phyloP scores from a whole-genome alignment of 352 stramenopile genomes.

The Phytophthora cryptogea region DNA sequence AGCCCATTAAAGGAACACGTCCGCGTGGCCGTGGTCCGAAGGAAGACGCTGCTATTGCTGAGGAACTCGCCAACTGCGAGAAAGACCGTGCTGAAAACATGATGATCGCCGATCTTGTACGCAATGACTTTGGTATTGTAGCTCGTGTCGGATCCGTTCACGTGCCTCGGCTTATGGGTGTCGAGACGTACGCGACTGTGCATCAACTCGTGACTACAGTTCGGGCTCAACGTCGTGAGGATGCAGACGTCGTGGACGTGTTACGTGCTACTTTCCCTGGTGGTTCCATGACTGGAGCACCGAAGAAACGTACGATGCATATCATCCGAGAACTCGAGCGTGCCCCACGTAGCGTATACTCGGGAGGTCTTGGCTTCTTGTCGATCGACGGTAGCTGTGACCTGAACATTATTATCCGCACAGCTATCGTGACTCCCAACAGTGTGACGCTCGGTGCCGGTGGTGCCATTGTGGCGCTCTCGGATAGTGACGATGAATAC shows the following conservation, averaged over 20 bases:
- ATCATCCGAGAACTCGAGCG: constrained; percentile 94
- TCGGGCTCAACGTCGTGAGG: constrained; percentile 60
- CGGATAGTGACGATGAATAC: constrained; percentile 93
- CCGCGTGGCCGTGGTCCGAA: constrained; percentile 45
- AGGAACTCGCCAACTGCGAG: constrained; percentile 78
- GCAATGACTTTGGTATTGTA: constrained; percentile 96
- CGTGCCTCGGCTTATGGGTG: constrained; percentile 93
- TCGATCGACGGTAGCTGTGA: constrained; percentile 95
- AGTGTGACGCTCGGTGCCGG: constrained; percentile 92
- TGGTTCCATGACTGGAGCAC: constrained; percentile 98
- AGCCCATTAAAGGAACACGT: constrained; percentile 97
- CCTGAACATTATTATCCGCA: constrained; percentile 98
- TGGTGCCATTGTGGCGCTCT: constrained; percentile 95
- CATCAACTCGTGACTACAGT: constrained; percentile 98
- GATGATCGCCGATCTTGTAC: constrained; percentile 98
- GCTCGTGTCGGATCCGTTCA: constrained; percentile 91
- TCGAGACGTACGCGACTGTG: constrained; percentile 97
- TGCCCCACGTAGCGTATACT: constrained; percentile 93
- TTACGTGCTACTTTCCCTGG: constrained; percentile 95
- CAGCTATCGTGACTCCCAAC: constrained; percentile 87
- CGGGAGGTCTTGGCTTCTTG: constrained; percentile 95
- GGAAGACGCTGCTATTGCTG: constrained; percentile 66
- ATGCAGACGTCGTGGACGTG: constrained; percentile 87
- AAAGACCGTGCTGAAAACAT: constrained; percentile 98
- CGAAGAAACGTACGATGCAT: constrained; percentile 96